These are phyloP conservation scores for Fusarium sambucinum DNA, from an alignment of 2,329 filamentous ascomycete genomes.

Conservation along the genomic window DNA sequence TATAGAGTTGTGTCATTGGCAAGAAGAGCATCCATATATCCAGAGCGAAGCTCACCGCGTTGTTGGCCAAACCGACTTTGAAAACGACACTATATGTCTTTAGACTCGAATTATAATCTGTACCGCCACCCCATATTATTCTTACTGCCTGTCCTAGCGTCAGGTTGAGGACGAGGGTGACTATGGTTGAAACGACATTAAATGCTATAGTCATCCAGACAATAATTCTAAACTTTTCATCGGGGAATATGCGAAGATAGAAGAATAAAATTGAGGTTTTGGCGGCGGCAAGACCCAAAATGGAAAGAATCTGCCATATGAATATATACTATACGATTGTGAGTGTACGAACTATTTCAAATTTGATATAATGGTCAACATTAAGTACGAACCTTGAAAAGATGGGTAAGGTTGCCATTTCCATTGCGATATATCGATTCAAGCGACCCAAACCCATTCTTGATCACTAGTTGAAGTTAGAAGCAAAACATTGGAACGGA, in stretches of 20 bases:
- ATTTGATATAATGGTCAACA: not conserved
- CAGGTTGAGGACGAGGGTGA: accelerated
- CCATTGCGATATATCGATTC: not conserved
- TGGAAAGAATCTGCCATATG: not conserved
- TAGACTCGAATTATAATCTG: not conserved
- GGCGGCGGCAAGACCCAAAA: not conserved
- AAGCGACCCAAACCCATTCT: not conserved
- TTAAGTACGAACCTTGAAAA: not conserved
- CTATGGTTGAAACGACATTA: accelerated
- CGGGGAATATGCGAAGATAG: conserved; percentile 6
- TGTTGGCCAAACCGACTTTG: not conserved
- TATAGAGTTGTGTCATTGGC: conserved; percentile 13
- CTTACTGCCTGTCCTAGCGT: not conserved
- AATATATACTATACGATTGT: not conserved
- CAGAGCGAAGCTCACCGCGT: not conserved
- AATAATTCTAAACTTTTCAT: accelerated
- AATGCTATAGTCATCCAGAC: not conserved
- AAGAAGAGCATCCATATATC: conserved; percentile 26
- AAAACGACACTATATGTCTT: accelerated
- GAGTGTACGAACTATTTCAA: not conserved
- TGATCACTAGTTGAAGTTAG: not conserved
- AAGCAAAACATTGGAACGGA: not conserved
- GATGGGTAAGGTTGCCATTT: not conserved
- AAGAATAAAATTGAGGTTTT: conserved; percentile 24
- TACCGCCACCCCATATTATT: not conserved